phyloP scores from a whole-genome alignment of 2,329 filamentous ascomycete species.

The Pseudofabraea citricarpa region DNA sequence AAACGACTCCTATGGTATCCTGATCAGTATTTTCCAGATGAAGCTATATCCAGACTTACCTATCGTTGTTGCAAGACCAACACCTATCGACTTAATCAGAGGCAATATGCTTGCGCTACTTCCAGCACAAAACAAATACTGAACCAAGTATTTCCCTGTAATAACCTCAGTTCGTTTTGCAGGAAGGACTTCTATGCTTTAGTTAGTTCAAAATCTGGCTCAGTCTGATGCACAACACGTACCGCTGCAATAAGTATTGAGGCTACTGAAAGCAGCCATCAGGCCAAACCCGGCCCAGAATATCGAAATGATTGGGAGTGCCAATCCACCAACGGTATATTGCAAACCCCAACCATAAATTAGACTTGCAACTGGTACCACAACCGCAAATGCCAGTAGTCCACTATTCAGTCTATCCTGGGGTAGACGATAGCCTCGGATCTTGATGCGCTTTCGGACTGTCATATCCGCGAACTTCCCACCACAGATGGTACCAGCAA shows the following conservation, averaged over 20 bases:
- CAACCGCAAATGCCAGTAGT: conserved; percentile 24
- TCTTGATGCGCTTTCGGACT: conserved; percentile 34
- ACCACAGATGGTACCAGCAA: conserved; percentile 60
- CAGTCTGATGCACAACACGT: conserved; percentile 1
- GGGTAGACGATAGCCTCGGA: conserved; percentile 28
- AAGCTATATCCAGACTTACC: neutral
- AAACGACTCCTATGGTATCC: neutral
- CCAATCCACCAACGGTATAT: conserved; percentile 28
- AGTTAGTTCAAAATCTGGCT: neutral
- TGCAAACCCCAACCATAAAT: conserved; percentile 34
- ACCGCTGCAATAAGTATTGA: conserved; percentile 37
- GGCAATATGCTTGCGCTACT: conserved; percentile 23
- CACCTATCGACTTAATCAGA: conserved; percentile 24
- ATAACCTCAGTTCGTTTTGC: conserved; percentile 21
- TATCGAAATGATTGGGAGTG: conserved; percentile 28
- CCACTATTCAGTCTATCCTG: conserved; percentile 30
- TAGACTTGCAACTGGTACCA: conserved; percentile 27
- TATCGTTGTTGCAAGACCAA: conserved; percentile 2
- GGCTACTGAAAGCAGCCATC: conserved; percentile 32
- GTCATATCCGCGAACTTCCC: conserved; percentile 41
- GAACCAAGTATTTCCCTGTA: conserved; percentile 28
- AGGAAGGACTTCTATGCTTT: conserved; percentile 22
- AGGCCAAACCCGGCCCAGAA: conserved; percentile 31
- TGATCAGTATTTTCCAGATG: neutral
- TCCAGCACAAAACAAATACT: conserved; percentile 24